Conservation (phyloP, 345 rosid genomes). For the Melastoma malabathricum region DNA sequence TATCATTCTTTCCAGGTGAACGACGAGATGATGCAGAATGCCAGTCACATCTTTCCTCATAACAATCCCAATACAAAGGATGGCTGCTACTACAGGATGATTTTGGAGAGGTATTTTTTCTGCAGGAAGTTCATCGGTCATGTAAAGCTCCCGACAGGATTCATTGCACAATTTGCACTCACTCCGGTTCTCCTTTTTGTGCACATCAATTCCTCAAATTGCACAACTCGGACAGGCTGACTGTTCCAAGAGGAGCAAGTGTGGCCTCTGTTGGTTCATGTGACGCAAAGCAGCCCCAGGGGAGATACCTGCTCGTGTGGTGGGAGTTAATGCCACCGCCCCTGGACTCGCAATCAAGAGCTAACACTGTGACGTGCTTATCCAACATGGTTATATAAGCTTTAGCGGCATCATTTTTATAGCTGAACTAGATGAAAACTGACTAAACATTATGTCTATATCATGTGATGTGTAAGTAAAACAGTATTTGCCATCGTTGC, state of each 20-base stretch:
- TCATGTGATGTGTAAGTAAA: no score
- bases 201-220: background rate
- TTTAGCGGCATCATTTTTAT: background rate
- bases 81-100: slow-evolving; percentile 81
- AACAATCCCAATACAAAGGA: slow-evolving; percentile 81
- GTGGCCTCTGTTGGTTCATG: slow-evolving; percentile 15
- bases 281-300: slow-evolving; percentile 14
- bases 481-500: no score
- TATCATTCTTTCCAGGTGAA: slow-evolving; percentile 36
- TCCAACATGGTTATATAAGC: background rate
- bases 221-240: slow-evolving; percentile 74
- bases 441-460: no score
- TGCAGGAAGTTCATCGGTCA: slow-evolving; percentile 5
- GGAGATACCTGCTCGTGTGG: slow-evolving; percentile 23
- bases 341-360: slow-evolving; percentile 39
- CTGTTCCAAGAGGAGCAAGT: slow-evolving; percentile 87
- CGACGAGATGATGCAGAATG: slow-evolving; percentile 71
- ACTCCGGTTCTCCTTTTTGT: no score
- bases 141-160: no score
- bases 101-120: slow-evolving; percentile 87
- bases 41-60: slow-evolving; percentile 54
- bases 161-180: no score
- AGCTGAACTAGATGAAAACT: background rate
- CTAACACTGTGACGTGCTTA: slow-evolving; percentile 8
- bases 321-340: slow-evolving; percentile 21